These are phyloP conservation scores for Lactifluus pinguis DNA, from an alignment of 768 basidiomycete genomes.

Conservation along the genomic window DNA sequence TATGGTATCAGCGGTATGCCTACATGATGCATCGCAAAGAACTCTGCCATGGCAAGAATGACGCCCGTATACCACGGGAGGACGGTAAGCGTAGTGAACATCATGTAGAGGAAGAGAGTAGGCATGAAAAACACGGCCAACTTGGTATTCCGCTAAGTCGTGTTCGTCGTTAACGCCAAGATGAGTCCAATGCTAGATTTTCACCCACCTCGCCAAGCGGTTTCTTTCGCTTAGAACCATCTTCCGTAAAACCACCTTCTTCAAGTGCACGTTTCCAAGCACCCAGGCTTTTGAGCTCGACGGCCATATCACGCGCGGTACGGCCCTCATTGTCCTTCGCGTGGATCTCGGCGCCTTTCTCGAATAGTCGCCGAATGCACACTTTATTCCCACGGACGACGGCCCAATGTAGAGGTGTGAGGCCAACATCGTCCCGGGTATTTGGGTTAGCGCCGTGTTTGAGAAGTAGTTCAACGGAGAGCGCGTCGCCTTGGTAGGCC, in stretches of 20 bases:
- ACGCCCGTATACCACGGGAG: constrained; percentile 88
- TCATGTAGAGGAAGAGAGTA: constrained; percentile 66
- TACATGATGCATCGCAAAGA: constrained; percentile 92
- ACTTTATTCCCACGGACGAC: constrained; percentile 90
- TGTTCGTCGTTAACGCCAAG: neutral
- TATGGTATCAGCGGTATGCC: constrained; percentile 24
- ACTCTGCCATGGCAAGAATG: constrained; percentile 74
- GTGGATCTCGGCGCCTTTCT: constrained; percentile 75
- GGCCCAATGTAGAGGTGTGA: constrained; percentile 94
- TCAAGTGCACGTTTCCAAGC: constrained; percentile 86
- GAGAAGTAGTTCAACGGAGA: constrained; percentile 86
- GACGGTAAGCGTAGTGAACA: constrained; percentile 75
- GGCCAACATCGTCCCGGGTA: constrained; percentile 68
- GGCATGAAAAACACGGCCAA: constrained; percentile 73
- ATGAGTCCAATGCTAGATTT: neutral
- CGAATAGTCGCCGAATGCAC: constrained; percentile 76
- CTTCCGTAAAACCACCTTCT: constrained; percentile 77
- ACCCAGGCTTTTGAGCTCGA: constrained; percentile 82
- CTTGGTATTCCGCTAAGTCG: constrained; percentile 67
- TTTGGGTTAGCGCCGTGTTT: constrained; percentile 78
- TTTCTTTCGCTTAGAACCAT: constrained; percentile 55
- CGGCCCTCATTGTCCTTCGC: constrained; percentile 78
- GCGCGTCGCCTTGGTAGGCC: constrained; percentile 94
- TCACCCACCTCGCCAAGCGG: constrained; percentile 61
- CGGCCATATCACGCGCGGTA: constrained; percentile 90